Evolutionary conservation across 176 grass and related monocot species (phyloP), one percentile per base, ranked within the genome.

Genomic region (Zizania latifolia): DNA sequence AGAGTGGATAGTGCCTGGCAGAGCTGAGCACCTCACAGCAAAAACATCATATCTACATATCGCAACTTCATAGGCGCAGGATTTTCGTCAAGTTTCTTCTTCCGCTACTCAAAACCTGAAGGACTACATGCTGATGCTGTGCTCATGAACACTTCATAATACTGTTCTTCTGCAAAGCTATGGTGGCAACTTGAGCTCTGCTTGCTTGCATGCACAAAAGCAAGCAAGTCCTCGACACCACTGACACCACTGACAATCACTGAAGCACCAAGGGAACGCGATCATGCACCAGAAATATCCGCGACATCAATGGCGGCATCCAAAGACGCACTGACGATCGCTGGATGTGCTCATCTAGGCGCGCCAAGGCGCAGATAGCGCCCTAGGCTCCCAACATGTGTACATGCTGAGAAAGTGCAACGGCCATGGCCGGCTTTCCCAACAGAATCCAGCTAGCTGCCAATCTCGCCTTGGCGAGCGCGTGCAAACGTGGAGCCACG

Each of bases 401-500:
- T n/a, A n/a, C n/a, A n/a, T 21, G 21, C 3, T 2, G 60, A 45
- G 48, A 83, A 68, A 58, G 63, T 14, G 72, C 38, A 0, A 8
- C 26, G 30, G 27, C 21, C 54, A 13, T 53, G 21, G 4, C 30
- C 3, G 5, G 19, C 75, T 72, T 78, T 65, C 35, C 29, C 46
- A n/a, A 24, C 58, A 13, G 77, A 69, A 75, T 75, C 77, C 70
- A 26, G 17, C 72, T 17, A 45, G 2, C 58, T n/a, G 28, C 78
- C 46, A 51, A 21, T 21, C 46, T n/a, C 46, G 19, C 19, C 85
- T 58, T 58, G 3, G 57, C 63, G 56, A 77, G 23, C n/a, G 78
- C 41, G 36, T 62, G 62, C 15, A 21, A 76, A 64, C 58, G 67
- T 77, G 29, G 65, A 68, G 57, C 38, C 79, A 78, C 66, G n/a